Percentiles rank a stretch among this genome's conserved stretches.
Conservation (phyloP, 2,329 filamentous ascomycete genomes). For the Stachybotrys chartarum region DNA sequence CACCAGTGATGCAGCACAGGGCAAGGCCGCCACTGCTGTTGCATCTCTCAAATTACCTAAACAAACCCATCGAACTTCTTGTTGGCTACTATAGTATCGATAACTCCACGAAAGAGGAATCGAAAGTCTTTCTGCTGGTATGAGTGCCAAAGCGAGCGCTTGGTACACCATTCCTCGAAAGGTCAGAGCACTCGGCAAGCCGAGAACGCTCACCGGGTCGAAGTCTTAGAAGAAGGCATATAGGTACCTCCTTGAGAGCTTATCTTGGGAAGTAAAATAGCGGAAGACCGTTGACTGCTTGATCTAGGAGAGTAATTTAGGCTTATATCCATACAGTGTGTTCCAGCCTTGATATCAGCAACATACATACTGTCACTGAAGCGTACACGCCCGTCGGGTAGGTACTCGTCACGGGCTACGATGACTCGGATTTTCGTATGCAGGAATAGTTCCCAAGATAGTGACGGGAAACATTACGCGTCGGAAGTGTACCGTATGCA, state of each 20-base stretch:
- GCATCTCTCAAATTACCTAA: constrained; percentile 37
- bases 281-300: constrained; percentile 30
- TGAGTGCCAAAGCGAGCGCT: constrained; percentile 42
- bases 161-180: constrained; percentile 52
- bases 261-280: constrained; percentile 42
- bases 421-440: constrained; percentile 34
- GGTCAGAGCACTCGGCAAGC: constrained; percentile 42
- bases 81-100: too few relatives aligned
- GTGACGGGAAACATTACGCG: constrained; percentile 46
- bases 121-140: constrained; percentile 35
- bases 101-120: too few relatives aligned
- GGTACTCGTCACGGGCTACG: not conserved
- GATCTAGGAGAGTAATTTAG: constrained; percentile 45
- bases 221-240: constrained; percentile 46
- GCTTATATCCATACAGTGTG: constrained; percentile 37
- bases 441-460: constrained; percentile 52
- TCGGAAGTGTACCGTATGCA: constrained; percentile 48
- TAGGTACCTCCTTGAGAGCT: constrained; percentile 37
- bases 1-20: constrained; percentile 25
- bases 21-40: constrained; percentile 32
- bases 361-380: constrained; percentile 26
- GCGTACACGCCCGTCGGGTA: constrained; percentile 46
- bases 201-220: constrained; percentile 41
- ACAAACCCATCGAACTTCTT: too few relatives aligned
- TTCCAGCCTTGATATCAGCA: constrained; percentile 27